Base-by-base conservation (phyloP, 1,284 basidiomycete genomes). In the Exobasidium rhododendri region DNA sequence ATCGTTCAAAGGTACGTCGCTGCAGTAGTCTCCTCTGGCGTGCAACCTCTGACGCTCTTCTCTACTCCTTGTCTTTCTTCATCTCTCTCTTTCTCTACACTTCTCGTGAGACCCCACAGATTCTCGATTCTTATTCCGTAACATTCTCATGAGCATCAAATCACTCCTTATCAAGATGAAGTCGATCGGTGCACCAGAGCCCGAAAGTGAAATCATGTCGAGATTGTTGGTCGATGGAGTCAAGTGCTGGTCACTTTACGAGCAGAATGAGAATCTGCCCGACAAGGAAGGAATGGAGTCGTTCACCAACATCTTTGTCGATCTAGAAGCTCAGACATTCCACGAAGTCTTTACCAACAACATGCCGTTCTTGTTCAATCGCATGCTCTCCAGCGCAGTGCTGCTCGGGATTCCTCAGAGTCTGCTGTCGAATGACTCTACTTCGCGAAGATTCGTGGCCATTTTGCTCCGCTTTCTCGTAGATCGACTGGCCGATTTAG, bases 381-480 rank as follows among this genome's bases (percentile, higher is more conserved):
- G 70, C 56, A 73, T 74, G 58, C 67, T 77, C 58, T 62, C 88
- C 66, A 89, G 92, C 63, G 86, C 88, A 17, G 84, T 88, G 59
- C 85, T 97, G 57, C 87, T 97, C 74, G 89, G 89, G 65, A 86
- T 98, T 56, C 89, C 91, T 62, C 92, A 97, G 78, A 84, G 86
- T 51, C 85, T 98, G n/a, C 89, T 97, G 71, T 84, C 83, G 52
- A 88, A 91, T 74, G 91, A 96, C 65, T 77, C 85, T 13, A 89
- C 90, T 17, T 96, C 92, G 2, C 88, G 92, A 24, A 91, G 92
- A 20, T 85, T 97, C n/a, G 86, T 97, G 61, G 91, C 91, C 10
- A 96, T 97, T 65, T 85, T 97, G 30, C 86, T 99, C 62, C 86
- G 88, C 51, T 93, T 92, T 81, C 85, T 98, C 54, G 88, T 96